Base-by-base conservation (phyloP, 2,329 filamentous ascomycete genomes). In the Pseudopithomyces chartarum region DNA sequence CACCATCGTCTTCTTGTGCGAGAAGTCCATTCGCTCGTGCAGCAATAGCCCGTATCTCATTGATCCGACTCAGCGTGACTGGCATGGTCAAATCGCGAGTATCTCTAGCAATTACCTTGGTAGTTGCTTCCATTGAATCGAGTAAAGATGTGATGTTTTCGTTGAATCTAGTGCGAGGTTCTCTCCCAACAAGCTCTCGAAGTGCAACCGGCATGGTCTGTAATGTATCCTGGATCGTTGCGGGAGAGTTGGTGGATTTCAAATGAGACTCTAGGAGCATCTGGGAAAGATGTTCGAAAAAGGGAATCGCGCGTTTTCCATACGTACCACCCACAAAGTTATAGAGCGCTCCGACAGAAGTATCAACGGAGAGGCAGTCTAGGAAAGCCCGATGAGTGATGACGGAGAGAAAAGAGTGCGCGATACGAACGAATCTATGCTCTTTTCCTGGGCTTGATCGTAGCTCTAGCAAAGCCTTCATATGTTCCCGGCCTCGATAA, bases 361-460 rank as follows among this genome's bases (percentile, higher is more conserved):
- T 76, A 55, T 78, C 73, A 1, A 76, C 58, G 3, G 73, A 65
- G 10, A 77, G 63, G 45, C 69, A 73, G 32, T 74, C 66, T 12
- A 78, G 51, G 15, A 77, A 49, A 3, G 68, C 59, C 6, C 61
- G 44, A 56, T 78, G 74, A 1, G 75, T 73, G 1, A 78, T 66
- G 1, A 71, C 68, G 8, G 57, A 55, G 3, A 73, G 64, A 39
- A 73, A 72, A 2, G 56, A 26, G 15, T 38, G 54, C 3, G 39
- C 26, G 20, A 58, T 44, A 6, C 19, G 29, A 19, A 68, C 53
- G 23, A 57, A 63, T 44, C 19, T 19, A 29, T 29, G 8, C 8
- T 8, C 26, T 29, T 29, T 29, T 5, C 4, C 8, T 8, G 5
- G 4, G 26, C 26, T 29, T 8, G 8, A 5, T 8, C 5, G 4